Base-by-base conservation (phyloP, 495 filamentous ascomycete species). In the Aspergillus sclerotiicarbonarius region DNA sequence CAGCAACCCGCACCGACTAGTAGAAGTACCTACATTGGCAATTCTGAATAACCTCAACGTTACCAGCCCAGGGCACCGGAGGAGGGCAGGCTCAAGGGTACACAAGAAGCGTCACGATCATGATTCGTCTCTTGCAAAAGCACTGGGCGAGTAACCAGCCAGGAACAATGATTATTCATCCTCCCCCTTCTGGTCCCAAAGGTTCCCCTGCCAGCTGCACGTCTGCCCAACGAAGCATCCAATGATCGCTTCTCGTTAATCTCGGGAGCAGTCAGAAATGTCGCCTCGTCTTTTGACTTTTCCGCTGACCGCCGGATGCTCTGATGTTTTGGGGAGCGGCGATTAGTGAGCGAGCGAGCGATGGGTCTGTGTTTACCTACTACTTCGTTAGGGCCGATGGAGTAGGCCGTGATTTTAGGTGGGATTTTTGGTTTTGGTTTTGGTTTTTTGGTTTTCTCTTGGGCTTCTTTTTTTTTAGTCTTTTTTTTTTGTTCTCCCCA, bases 191-290 rank as follows among this genome's bases (percentile, higher is more conserved):
- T 19, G 10, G 21, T 30, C 21, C 46, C 46, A 29, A 29, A 29
- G 54, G 45, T 57, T 35, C 53, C 58, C 54, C 57, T 44, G 51
- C 55, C 45, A 55, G 59, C 66, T 75, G 76, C 76, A 79, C 57
- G 75, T 74, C 71, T 79, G 76, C 76, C 76, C 76, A 79, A 79
- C 67, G 66, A 71, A 77, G 76, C 76, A 75, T 73, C 76, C 75
- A 79, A 79, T 79, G 53, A 69, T 51, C 37, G 61, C 19, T 15
- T 25, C 43, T 37, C 62, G 62, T 67, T 56, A 68, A 71, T 59
- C 70, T 70, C 70, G 70, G 70, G 51, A 70, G 52, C 54, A 48
- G 45, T 60, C 57, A 70, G 65, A 70, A 69, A 64, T 63, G 57
- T 61, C 60, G 59, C 63, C 57, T 66, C 59, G 57, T 60, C 61